Conservation (phyloP, 129 eudicot genomes). For the Chrysanthemum lavandulifolium region DNA sequence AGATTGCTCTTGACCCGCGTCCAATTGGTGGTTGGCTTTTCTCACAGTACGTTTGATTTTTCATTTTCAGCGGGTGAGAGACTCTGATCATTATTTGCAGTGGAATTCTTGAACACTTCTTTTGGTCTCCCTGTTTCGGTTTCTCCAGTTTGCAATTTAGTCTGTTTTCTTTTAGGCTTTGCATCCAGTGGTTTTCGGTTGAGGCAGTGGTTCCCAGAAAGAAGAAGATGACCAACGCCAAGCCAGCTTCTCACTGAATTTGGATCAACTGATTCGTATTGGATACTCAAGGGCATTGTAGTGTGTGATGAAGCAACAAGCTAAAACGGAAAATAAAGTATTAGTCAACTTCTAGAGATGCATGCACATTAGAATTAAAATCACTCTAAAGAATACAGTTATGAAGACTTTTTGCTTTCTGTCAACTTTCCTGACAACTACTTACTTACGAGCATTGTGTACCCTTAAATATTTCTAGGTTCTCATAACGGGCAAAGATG, state of each 20-base stretch:
- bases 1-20: slow-evolving; percentile 62
- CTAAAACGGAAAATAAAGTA: slow-evolving; percentile 28
- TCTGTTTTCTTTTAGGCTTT: slow-evolving; percentile 56
- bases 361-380: not conserved
- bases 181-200: slow-evolving; percentile 39
- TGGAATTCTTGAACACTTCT: slow-evolving; percentile 53
- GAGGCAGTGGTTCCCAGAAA: slow-evolving; percentile 68
- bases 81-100: slow-evolving; percentile 38
- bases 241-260: slow-evolving; percentile 80
- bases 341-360: slow-evolving; percentile 13
- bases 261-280: slow-evolving; percentile 63
- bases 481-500: not conserved
- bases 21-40: slow-evolving; percentile 56
- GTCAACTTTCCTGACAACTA: not conserved
- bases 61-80: slow-evolving; percentile 44
- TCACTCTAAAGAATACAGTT: not conserved
- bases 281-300: slow-evolving; percentile 65
- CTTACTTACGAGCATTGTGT: not conserved
- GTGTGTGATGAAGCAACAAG: slow-evolving; percentile 61
- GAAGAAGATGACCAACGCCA: slow-evolving; percentile 67
- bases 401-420: not conserved
- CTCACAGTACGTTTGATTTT: slow-evolving; percentile 66
- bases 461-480: not conserved
- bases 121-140: slow-evolving; percentile 53
- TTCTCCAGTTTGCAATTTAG: slow-evolving; percentile 43